These are phyloP conservation scores for Termitomyces sp. DNA, from an alignment of 768 basidiomycete genomes.

Conservation along the genomic window DNA sequence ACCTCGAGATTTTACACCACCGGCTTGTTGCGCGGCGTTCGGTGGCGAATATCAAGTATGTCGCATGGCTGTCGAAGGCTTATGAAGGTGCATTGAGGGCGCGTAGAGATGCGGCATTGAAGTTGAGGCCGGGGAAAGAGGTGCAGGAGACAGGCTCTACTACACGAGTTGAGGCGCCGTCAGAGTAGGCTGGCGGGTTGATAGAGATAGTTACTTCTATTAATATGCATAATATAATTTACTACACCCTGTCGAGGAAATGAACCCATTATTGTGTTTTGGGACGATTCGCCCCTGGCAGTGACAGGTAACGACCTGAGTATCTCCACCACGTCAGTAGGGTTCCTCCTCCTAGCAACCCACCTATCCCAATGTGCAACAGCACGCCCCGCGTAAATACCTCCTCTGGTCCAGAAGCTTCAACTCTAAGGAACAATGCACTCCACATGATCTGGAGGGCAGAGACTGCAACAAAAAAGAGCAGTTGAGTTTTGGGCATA, in stretches of 20 bases:
- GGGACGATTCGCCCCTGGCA: constrained; percentile 1
- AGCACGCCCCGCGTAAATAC: constrained; percentile 26
- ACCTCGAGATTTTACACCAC: constrained; percentile 79
- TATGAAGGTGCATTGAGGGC: constrained; percentile 68
- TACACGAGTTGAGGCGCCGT: constrained; percentile 2
- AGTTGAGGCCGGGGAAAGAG: constrained; percentile 5
- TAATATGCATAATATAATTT: constrained; percentile 2
- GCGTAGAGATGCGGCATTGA: constrained; percentile 52
- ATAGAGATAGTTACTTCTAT: background rate
- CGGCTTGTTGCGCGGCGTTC: constrained; percentile 48
- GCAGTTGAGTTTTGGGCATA: constrained; percentile 8
- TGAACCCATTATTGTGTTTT: constrained; percentile 12
- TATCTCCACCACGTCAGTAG: constrained; percentile 21
- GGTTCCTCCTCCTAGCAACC: constrained; percentile 12
- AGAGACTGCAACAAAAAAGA: constrained; percentile 23
- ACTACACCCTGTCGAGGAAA: background rate
- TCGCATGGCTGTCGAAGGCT: constrained; percentile 71
- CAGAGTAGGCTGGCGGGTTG: background rate
- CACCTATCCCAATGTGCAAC: constrained; percentile 32
- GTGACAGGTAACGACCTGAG: constrained; percentile 15
- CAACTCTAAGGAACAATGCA: constrained; percentile 18
- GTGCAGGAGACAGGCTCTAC: background rate
- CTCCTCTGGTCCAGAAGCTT: constrained; percentile 15
- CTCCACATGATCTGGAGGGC: constrained; percentile 24
- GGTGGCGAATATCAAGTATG: constrained; percentile 52